Evolutionary conservation across 345 rosid genomes (phyloP), one percentile per base, ranked within the genome.

Genomic region (Pistacia vera): DNA sequence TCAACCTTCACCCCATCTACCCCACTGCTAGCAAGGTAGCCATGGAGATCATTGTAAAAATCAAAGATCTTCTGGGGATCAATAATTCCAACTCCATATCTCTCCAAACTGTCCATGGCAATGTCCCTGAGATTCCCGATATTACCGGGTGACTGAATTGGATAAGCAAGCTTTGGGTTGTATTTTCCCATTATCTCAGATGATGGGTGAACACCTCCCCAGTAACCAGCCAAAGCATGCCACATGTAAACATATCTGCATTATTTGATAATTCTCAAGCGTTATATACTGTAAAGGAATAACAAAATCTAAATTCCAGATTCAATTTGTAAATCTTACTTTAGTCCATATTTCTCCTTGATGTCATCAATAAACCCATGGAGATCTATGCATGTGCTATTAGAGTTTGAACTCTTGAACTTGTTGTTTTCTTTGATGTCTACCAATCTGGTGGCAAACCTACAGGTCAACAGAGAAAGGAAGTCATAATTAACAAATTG

Each of bases 211-310:
- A 86, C 78, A 58, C 96, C 93, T 75, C 93, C 92, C 92, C 91
- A 90, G 11, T 88, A 91, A 18, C 91, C 89, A 8, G 84, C 76
- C 69, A 90, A 72, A 22, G 93, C 91, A 35, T 90, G 93, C 89
- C 93, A 89, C 77, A 89, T 20, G 41, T 88, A 88, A 20, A 88
- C 89, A 74, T 79, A 82, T 63, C 93, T 90, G 85, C 83, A 85
- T 62, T 33, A 44, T 65, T 68, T 52, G 17, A 78, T 62, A 51
- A 58, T 17, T 51, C 9, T 49, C 36, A 9, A 55, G 55, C 33
- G 16, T 75, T 18, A 74, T 65, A 60, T 62, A 72, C 68, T 14
- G 13, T 38, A 49, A 9, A 18, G 11, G 13, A 30, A 10, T 36
- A 30, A 8, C 17, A 58, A 46, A 33, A 79, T 52, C 38, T 6